phyloP scores from a whole-genome alignment of 352 stramenopile genomes.

The Phytopythium helicoides region DNA sequence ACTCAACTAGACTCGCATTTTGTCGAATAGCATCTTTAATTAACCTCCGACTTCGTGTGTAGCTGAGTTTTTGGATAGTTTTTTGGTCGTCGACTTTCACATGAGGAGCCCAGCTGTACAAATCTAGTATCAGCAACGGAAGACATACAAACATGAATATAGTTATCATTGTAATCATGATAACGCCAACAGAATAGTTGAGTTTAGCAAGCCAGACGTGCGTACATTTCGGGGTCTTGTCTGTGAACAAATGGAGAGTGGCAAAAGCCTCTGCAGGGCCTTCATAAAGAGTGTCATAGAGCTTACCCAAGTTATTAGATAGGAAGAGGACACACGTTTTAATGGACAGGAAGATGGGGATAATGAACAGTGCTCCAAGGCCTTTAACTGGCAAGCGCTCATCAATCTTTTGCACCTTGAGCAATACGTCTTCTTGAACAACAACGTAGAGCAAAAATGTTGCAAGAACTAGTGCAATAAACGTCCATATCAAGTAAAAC shows the following conservation, averaged over 20 bases:
- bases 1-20: constrained; percentile 39
- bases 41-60: constrained; percentile 23
- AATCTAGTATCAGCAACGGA: constrained; percentile 43
- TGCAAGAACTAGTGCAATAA: constrained; percentile 20
- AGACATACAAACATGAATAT: constrained; percentile 50
- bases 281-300: constrained; percentile 26
- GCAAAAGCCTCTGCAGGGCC: too few species aligned
- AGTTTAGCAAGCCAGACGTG: constrained; percentile 17
- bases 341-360: constrained; percentile 49
- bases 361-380: constrained; percentile 37
- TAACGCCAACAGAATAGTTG: constrained; percentile 38
- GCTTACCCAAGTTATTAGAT: constrained; percentile 29
- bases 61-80: constrained; percentile 13
- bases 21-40: constrained; percentile 48
- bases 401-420: constrained; percentile 50
- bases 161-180: constrained; percentile 30
- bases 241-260: constrained; percentile 17
- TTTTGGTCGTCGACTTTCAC: constrained; percentile 29
- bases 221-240: constrained; percentile 9
- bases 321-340: constrained; percentile 60
- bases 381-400: constrained; percentile 47
- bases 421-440: constrained; percentile 49
- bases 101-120: constrained; percentile 51
- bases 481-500: constrained; percentile 25
- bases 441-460: constrained; percentile 53